These are phyloP conservation scores for Kodamaea nitidulidarum DNA, from an alignment of 805 yeast genomes.

Conservation along the genomic window DNA sequence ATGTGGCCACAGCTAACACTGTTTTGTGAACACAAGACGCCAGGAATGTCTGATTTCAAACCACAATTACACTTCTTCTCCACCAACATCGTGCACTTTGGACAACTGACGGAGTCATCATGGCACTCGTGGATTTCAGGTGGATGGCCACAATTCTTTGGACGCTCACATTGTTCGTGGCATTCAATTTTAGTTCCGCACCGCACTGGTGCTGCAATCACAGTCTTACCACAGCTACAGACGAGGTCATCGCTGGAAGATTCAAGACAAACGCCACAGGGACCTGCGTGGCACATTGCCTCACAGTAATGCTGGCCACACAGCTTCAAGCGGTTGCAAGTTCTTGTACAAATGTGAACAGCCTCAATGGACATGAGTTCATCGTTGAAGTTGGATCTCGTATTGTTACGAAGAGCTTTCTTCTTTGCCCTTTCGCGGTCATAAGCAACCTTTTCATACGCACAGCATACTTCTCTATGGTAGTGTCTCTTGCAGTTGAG, in stretches of 20 bases:
- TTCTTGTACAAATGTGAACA: slow-evolving; percentile 64
- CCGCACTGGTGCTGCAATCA: slow-evolving; percentile 76
- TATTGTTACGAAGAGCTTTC: slow-evolving; percentile 47
- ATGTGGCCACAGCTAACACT: slow-evolving; percentile 58
- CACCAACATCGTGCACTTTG: slow-evolving; percentile 65
- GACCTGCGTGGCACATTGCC: slow-evolving; percentile 73
- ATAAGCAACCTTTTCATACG: slow-evolving; percentile 57
- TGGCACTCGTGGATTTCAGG: slow-evolving; percentile 75
- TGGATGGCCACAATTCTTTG: slow-evolving; percentile 64
- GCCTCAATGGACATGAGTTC: slow-evolving; percentile 63
- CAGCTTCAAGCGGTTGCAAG: slow-evolving; percentile 56
- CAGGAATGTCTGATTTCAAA: slow-evolving; percentile 43
- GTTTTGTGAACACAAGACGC: slow-evolving; percentile 65
- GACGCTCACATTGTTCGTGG: slow-evolving; percentile 58
- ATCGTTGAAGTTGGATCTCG: slow-evolving; percentile 38
- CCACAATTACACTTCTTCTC: slow-evolving; percentile 63
- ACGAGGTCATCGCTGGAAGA: slow-evolving; percentile 74
- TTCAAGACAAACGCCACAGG: slow-evolving; percentile 77
- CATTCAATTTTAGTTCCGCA: slow-evolving; percentile 73
- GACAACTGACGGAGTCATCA: slow-evolving; percentile 59
- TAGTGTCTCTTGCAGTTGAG: slow-evolving; percentile 79
- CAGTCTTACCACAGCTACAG: slow-evolving; percentile 78
- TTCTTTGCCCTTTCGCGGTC: slow-evolving; percentile 50
- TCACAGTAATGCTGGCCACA: slow-evolving; percentile 66
- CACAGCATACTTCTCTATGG: slow-evolving; percentile 68